phyloP scores from a whole-genome alignment of 163 green algal genomes.

The Chlorella variabilis region DNA sequence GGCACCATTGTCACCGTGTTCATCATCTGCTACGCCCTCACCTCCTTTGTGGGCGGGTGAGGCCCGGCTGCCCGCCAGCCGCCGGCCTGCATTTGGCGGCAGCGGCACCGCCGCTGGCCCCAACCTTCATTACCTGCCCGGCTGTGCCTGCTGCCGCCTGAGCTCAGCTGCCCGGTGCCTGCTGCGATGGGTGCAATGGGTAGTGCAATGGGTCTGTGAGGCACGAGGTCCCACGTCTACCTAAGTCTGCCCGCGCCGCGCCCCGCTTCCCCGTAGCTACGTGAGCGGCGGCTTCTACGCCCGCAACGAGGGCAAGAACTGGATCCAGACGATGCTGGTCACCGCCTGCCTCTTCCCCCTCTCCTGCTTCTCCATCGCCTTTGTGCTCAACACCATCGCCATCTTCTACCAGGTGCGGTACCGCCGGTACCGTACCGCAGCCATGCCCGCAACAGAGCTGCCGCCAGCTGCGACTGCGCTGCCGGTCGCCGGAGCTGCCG shows the following conservation, averaged over 20 bases:
- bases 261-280: conserved; percentile 70
- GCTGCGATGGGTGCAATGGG: no score
- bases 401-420: conserved; percentile 83
- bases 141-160: no score
- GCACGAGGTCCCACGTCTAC: no score
- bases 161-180: no score
- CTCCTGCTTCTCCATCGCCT: conserved; percentile 86
- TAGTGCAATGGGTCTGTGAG: no score
- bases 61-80: neutral
- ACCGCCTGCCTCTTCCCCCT: conserved; percentile 79
- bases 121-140: no score
- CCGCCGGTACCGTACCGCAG: neutral
- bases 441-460: no score
- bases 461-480: no score
- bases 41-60: conserved; percentile 80
- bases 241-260: no score
- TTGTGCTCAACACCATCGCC: conserved; percentile 95
- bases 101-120: no score
- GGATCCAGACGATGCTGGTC: conserved; percentile 85
- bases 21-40: conserved; percentile 96
- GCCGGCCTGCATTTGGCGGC: no score
- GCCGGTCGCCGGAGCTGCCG: no score
- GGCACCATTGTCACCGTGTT: conserved; percentile 92
- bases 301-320: conserved; percentile 81
- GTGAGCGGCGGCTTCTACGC: conserved; percentile 89